Evolutionary conservation across 345 rosid genomes (phyloP).

Genomic region (Iberis pinnata): DNA sequence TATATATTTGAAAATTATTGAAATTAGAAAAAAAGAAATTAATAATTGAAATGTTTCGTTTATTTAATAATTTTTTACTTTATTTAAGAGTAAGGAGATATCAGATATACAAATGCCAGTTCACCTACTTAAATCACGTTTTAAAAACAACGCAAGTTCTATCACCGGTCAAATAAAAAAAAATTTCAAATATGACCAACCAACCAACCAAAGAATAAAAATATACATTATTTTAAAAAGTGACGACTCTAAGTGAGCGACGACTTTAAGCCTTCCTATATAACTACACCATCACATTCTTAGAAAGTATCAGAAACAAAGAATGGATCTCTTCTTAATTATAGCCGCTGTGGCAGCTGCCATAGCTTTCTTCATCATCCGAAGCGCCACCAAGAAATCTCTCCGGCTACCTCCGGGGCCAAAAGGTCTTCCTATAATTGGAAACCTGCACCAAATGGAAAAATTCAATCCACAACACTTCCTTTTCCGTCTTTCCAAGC

Average conservation of each 20-base stretch:
- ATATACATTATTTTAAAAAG: neutral
- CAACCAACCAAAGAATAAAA: conserved; percentile 6
- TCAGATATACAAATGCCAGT: conserved; percentile 1
- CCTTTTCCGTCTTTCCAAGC: conserved; percentile 28
- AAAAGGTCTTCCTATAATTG: conserved; percentile 28
- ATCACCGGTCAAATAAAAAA: conserved; percentile 15
- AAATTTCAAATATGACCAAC: conserved; percentile 17
- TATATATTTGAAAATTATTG: too few relatives aligned
- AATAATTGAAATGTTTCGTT: too few relatives aligned
- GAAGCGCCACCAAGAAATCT: conserved; percentile 13
- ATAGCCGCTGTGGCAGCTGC: conserved; percentile 3
- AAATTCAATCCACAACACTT: conserved; percentile 28
- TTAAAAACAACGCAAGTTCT: conserved; percentile 19
- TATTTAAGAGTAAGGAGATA: too few relatives aligned
- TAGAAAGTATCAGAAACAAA: neutral
- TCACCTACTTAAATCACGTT: conserved; percentile 31
- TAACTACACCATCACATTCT: neutral
- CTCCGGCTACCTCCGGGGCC: conserved; percentile 26
- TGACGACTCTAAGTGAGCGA: neutral
- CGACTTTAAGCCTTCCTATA: conserved; percentile 8
- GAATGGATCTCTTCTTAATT: conserved; percentile 21
- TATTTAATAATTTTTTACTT: too few relatives aligned
- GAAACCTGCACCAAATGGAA: conserved; percentile 32
- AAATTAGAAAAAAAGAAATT: too few relatives aligned
- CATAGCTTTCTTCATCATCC: conserved; percentile 14